Evolutionary conservation across 306 rosid species (phyloP).

Genomic region (Quercus glauca): DNA sequence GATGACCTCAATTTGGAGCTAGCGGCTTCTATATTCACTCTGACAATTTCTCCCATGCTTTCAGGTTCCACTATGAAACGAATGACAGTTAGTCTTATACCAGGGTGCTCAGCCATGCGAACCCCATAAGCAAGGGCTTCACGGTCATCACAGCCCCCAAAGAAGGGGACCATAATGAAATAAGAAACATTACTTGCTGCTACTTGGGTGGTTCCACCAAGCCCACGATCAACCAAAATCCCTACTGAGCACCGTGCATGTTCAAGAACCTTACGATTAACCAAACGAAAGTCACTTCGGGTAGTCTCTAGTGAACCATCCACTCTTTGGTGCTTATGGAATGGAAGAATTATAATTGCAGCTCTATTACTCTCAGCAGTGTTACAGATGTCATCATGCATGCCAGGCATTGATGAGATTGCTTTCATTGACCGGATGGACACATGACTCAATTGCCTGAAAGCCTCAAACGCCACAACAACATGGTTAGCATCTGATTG

Average conservation of each 20-base stretch:
- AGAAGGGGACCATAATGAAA: conserved; percentile 55
- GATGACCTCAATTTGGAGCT: conserved; percentile 14
- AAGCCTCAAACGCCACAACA: conserved; percentile 72
- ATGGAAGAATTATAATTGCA: conserved; percentile 75
- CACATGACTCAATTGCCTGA: conserved; percentile 62
- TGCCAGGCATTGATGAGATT: conserved; percentile 62
- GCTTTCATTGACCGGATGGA: conserved; percentile 72
- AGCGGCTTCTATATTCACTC: conserved; percentile 31
- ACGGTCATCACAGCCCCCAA: conserved; percentile 83
- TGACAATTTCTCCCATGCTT: conserved; percentile 30
- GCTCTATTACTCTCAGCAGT: conserved; percentile 67
- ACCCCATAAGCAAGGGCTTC: conserved; percentile 78
- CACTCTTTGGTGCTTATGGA: conserved; percentile 77
- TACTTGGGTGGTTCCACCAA: conserved; percentile 71
- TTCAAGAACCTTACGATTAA: conserved; percentile 67
- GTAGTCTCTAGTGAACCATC: conserved; percentile 63
- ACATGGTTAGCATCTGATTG: conserved; percentile 41
- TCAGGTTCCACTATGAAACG: conserved; percentile 45
- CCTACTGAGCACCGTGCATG: conserved; percentile 86
- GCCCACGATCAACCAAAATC: conserved; percentile 77
- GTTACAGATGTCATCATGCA: conserved; percentile 78
- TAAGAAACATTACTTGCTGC: conserved; percentile 71
- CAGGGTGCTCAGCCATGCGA: conserved; percentile 89
- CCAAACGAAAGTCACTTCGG: conserved; percentile 47
- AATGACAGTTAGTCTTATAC: conserved; percentile 52